These are phyloP conservation scores for Gossypium longicalyx DNA, from an alignment of 345 rosid species.

Conservation along the genomic window DNA sequence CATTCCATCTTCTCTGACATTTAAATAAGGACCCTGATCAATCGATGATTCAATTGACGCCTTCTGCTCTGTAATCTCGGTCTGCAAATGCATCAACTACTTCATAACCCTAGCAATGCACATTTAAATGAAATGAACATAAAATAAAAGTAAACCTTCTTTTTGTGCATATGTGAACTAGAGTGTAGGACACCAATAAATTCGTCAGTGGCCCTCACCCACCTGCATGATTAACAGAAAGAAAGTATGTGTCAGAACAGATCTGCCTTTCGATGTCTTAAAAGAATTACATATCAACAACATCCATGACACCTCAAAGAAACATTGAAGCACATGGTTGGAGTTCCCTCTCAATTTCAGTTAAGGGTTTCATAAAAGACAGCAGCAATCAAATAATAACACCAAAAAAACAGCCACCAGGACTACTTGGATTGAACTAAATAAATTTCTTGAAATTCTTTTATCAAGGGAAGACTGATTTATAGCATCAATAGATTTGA, in stretches of 20 bases:
- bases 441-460: slow-evolving; percentile 1
- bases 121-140: neutral
- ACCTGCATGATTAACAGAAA: slow-evolving; percentile 45
- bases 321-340: neutral
- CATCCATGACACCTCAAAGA: neutral
- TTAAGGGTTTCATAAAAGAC: neutral
- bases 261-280: neutral
- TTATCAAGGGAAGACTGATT: neutral
- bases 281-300: neutral
- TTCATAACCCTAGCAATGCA: neutral
- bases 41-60: slow-evolving; percentile 41
- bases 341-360: neutral
- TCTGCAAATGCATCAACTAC: slow-evolving; percentile 25
- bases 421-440: neutral
- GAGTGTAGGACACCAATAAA: slow-evolving; percentile 57
- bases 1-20: slow-evolving; percentile 57
- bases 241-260: neutral
- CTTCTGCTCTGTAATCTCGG: slow-evolving; percentile 20
- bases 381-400: neutral
- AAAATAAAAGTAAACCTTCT: slow-evolving; percentile 33
- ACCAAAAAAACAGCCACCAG: neutral
- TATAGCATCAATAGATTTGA: neutral
- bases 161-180: slow-evolving; percentile 62
- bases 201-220: slow-evolving; percentile 81
- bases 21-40: slow-evolving; percentile 66